These are phyloP conservation scores for Patellaria atrata DNA, from an alignment of 495 filamentous ascomycete species.

Conservation along the genomic window DNA sequence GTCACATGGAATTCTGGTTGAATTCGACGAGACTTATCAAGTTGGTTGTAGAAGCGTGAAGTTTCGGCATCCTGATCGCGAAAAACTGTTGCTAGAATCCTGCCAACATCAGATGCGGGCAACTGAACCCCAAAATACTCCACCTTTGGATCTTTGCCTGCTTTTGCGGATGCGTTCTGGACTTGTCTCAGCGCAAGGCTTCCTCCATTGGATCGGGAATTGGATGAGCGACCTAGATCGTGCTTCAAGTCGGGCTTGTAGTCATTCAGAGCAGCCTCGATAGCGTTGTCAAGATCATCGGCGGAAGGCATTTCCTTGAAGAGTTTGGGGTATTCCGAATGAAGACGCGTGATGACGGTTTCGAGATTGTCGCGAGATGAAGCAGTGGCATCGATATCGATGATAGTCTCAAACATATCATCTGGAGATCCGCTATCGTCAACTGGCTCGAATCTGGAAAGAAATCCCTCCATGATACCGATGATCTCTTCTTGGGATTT, in stretches of 20 bases:
- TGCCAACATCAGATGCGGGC: conserved; percentile 39
- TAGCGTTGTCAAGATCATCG: conserved; percentile 68
- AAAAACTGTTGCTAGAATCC: conserved; percentile 57
- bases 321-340: conserved; percentile 58
- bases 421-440: conserved; percentile 52
- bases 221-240: conserved; percentile 40
- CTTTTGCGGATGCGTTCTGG: conserved; percentile 5
- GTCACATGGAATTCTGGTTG: conserved; percentile 89
- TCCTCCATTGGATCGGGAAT: neutral
- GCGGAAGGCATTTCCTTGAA: conserved; percentile 53
- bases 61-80: conserved; percentile 31
- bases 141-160: conserved; percentile 37
- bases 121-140: conserved; percentile 75
- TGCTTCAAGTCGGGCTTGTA: conserved; percentile 66
- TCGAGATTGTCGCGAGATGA: conserved; percentile 80
- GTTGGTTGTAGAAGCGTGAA: conserved; percentile 56
- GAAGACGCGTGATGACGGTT: conserved; percentile 53
- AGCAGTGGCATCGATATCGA: conserved; percentile 64
- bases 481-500: conserved; percentile 52
- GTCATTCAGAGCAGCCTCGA: conserved; percentile 57
- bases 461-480: conserved; percentile 91
- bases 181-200: neutral
- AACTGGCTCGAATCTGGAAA: conserved; percentile 67
- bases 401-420: conserved; percentile 60
- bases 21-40: conserved; percentile 56